These are phyloP conservation scores for Capsella rubella DNA, from an alignment of 441 rosid species.

Conservation along the genomic window DNA sequence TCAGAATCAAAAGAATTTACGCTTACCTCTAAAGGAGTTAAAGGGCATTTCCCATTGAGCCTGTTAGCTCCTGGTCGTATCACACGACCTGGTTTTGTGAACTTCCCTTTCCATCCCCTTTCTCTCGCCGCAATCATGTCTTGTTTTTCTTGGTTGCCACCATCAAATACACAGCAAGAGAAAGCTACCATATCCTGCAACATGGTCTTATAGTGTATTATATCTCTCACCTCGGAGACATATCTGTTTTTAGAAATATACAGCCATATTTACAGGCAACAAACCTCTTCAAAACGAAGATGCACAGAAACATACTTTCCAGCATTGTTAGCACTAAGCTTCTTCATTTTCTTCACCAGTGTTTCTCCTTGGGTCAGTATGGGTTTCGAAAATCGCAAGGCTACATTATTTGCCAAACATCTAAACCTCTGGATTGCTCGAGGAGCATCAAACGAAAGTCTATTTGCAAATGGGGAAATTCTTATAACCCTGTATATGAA, in stretches of 20 bases:
- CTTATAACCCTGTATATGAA: slow-evolving; percentile 79
- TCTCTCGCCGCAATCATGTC: slow-evolving; percentile 98
- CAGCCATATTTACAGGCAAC: slow-evolving; percentile 39
- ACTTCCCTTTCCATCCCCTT: slow-evolving; percentile 99
- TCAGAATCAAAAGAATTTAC: slow-evolving; percentile 15
- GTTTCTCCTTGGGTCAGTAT: slow-evolving; percentile 80
- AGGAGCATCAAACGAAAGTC: slow-evolving; percentile 98
- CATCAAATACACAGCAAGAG: slow-evolving; percentile 99
- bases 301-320: slow-evolving; percentile 94
- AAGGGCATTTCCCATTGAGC: slow-evolving; percentile 96
- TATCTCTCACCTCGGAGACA: slow-evolving; percentile 17
- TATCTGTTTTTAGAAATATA: slow-evolving; percentile 19
- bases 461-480: slow-evolving; percentile 99
- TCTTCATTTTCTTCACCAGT: slow-evolving; percentile 91
- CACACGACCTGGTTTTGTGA: slow-evolving; percentile 97
- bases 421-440: slow-evolving; percentile 89
- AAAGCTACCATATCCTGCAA: slow-evolving; percentile 99
- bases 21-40: slow-evolving; percentile 96
- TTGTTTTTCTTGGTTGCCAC: slow-evolving; percentile 81
- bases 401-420: slow-evolving; percentile 95
- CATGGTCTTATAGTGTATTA: slow-evolving; percentile 30
- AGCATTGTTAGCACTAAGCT: slow-evolving; percentile 74
- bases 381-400: slow-evolving; percentile 80
- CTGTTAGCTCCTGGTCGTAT: slow-evolving; percentile 98
- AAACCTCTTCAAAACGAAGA: slow-evolving; percentile 99